phyloP scores from a whole-genome alignment of 345 rosid species.

The Brassica carinata region DNA sequence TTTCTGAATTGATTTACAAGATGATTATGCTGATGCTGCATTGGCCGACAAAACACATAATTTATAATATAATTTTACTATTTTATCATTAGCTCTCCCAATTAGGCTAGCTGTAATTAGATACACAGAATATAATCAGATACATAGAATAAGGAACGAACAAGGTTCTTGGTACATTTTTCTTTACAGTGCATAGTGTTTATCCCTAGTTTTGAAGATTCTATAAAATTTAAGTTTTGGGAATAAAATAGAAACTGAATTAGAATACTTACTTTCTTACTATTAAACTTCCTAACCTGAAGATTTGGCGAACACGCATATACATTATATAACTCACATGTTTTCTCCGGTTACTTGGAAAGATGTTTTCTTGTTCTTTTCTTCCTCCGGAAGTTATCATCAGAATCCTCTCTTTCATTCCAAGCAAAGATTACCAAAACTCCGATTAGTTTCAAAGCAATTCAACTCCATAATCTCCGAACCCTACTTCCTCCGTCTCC shows the following conservation, averaged over 20 bases:
- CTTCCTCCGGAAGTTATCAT: constrained; percentile 25
- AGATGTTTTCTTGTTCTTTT: constrained; percentile 12
- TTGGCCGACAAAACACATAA: no score
- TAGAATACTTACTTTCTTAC: constrained; percentile 2
- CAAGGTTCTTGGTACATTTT: neutral
- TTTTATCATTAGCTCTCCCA: neutral
- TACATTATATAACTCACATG: constrained; percentile 1
- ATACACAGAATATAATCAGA: neutral
- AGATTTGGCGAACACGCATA: constrained; percentile 6
- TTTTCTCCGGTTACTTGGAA: neutral
- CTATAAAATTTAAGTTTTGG: neutral
- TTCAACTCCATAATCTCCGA: constrained; percentile 34
- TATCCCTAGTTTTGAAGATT: constrained; percentile 4
- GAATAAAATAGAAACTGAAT: neutral
- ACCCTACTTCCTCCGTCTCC: constrained; percentile 15
- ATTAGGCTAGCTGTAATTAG: neutral
- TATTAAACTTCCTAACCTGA: neutral
- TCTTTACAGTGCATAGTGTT: neutral
- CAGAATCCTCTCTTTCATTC: constrained; percentile 24
- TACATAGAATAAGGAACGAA: neutral
- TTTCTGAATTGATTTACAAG: no score
- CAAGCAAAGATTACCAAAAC: constrained; percentile 5
- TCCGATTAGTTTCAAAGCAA: constrained; percentile 23
- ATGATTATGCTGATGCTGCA: no score
- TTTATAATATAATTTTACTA: no score